These are phyloP conservation scores for Xerocomellus intermedius DNA, from an alignment of 768 basidiomycete species.

Conservation along the genomic window DNA sequence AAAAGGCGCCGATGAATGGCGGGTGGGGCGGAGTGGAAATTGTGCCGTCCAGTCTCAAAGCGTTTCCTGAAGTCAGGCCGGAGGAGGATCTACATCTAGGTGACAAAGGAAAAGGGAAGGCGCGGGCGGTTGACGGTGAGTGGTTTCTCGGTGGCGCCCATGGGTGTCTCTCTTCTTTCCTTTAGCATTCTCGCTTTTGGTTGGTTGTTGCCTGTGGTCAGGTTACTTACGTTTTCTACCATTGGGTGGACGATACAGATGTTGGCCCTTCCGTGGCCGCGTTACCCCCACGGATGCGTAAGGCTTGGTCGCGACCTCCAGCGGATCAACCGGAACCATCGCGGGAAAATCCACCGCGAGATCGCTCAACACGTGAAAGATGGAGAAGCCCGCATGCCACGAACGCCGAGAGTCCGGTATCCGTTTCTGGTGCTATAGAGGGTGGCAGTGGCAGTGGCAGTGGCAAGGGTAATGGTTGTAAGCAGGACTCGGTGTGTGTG, in stretches of 20 bases:
- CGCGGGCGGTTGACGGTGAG: conserved; percentile 23
- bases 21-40: conserved; percentile 67
- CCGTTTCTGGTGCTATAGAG: conserved; percentile 7
- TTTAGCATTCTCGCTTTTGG: not conserved
- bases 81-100: conserved; percentile 7
- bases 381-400: conserved; percentile 20
- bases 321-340: not conserved
- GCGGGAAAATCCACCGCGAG: not conserved
- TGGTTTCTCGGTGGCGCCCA: not conserved
- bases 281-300: conserved; percentile 67
- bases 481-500: not conserved
- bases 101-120: conserved; percentile 21
- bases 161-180: not conserved
- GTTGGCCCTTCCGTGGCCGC: conserved; percentile 14
- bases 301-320: conserved; percentile 36
- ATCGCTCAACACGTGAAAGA: conserved; percentile 13
- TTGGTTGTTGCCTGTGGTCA: not conserved
- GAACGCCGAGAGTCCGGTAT: conserved; percentile 22
- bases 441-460: not conserved
- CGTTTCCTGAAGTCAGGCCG: conserved; percentile 13
- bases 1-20: conserved; percentile 53
- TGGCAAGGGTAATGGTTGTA: not conserved
- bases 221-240: not conserved
- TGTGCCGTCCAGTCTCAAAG: conserved; percentile 31
- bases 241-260: conserved; percentile 10